Conservation (phyloP, 2,329 filamentous ascomycete species). For the Apiospora hydei region DNA sequence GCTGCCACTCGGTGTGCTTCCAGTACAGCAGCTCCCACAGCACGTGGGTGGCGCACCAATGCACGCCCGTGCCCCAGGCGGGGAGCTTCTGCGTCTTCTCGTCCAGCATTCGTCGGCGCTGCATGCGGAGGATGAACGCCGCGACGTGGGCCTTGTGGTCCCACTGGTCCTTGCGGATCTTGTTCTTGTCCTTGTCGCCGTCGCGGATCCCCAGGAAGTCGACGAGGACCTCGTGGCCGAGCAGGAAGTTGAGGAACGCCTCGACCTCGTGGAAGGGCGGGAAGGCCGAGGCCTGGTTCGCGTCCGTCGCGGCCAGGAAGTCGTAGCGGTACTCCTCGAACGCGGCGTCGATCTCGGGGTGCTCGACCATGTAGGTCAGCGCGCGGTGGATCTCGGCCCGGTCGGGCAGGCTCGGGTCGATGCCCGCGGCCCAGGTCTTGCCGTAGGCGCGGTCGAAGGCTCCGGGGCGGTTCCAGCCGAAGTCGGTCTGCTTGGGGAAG, state of each 20-base stretch:
- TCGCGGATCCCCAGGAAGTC: neutral
- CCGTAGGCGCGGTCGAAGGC: conserved; percentile 17
- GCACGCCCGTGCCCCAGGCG: neutral
- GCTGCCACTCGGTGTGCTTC: conserved; percentile 1
- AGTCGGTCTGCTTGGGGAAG: neutral
- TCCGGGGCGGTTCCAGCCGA: neutral
- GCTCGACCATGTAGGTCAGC: neutral
- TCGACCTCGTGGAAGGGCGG: neutral
- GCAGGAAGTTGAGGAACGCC: neutral
- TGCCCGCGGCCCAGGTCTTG: neutral
- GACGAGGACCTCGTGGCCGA: neutral
- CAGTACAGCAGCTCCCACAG: conserved; percentile 10
- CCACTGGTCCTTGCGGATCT: neutral
- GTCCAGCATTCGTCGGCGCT: neutral
- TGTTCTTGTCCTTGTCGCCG: neutral
- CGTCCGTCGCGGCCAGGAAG: neutral
- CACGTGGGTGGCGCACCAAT: conserved; percentile 5
- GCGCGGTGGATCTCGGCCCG: neutral
- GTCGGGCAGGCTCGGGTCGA: neutral
- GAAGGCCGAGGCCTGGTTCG: neutral
- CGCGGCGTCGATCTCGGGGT: neutral
- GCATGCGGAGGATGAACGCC: neutral
- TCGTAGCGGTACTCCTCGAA: neutral
- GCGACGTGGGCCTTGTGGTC: neutral
- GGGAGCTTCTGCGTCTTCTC: neutral